phyloP scores from a whole-genome alignment of 2,329 filamentous ascomycete genomes.

The Keithomyces neogunnii region DNA sequence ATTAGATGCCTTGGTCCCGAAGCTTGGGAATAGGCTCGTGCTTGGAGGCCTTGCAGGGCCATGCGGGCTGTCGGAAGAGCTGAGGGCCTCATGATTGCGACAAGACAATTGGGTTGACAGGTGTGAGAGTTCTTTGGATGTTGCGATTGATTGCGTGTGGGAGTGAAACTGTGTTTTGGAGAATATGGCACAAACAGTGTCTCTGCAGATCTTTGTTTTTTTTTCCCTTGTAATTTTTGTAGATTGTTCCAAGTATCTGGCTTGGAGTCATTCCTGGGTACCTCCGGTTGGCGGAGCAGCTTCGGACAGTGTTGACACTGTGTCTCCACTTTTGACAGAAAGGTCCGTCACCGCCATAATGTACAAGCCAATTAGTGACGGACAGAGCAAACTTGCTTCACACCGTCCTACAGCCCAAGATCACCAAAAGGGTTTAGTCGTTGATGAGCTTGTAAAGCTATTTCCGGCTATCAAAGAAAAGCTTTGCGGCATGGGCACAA shows the following conservation, averaged over 20 bases:
- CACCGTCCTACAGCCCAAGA: too few species aligned
- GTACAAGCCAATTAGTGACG: too few species aligned
- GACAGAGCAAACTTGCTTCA: neutral
- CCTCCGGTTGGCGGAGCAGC: neutral
- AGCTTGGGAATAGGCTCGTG: constrained; percentile 34
- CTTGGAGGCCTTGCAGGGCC: constrained; percentile 27
- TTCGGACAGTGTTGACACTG: neutral
- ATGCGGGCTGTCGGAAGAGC: constrained; percentile 24
- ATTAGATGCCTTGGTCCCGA: constrained; percentile 70
- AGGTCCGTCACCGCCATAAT: neutral
- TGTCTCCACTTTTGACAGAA: neutral
- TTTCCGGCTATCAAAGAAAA: too few species aligned
- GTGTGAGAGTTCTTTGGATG: neutral
- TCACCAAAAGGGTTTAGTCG: too few species aligned
- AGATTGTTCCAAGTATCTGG: neutral
- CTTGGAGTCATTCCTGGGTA: neutral
- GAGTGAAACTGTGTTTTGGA: too few species aligned
- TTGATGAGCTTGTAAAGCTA: too few species aligned
- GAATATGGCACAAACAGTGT: neutral
- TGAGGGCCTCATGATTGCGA: constrained; percentile 23
- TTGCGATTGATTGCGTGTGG: neutral
- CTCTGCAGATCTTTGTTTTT: neutral
- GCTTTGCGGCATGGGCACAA: too few species aligned
- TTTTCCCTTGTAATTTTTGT: neutral
- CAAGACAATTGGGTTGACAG: neutral